phyloP scores from a whole-genome alignment of 768 basidiomycete species.

The Leccinum variicolor region DNA sequence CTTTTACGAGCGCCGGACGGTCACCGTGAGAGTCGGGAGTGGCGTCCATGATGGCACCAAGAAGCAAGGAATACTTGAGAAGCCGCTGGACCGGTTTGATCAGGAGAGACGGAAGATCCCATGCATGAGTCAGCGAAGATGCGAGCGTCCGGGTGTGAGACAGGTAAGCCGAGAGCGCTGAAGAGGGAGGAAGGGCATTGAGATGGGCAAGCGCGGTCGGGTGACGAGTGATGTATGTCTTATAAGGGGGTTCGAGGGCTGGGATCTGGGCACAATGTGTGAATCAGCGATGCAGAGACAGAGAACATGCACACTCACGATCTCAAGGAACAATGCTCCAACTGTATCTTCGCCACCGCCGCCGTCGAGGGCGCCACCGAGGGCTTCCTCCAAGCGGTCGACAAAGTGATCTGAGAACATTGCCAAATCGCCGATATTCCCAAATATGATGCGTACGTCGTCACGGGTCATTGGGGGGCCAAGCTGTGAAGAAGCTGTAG shows the following conservation, averaged over 20 bases:
- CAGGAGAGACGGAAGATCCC: slow-evolving; percentile 90
- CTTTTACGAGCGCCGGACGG: slow-evolving; percentile 36
- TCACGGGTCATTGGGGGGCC: slow-evolving; percentile 65
- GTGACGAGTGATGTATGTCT: slow-evolving; percentile 78
- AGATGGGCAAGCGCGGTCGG: slow-evolving; percentile 71
- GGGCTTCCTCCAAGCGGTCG: slow-evolving; percentile 59
- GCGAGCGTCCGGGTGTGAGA: slow-evolving; percentile 63
- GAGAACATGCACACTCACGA: slow-evolving; percentile 43
- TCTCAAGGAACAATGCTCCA: slow-evolving; percentile 65
- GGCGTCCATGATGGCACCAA: slow-evolving; percentile 70
- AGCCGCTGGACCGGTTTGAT: slow-evolving; percentile 98
- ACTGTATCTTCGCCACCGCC: slow-evolving; percentile 69
- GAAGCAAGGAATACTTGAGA: slow-evolving; percentile 89
- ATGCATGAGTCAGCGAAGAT: slow-evolving; percentile 74
- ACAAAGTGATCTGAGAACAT: slow-evolving; percentile 65
- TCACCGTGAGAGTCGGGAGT: slow-evolving; percentile 70
- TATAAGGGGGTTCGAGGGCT: slow-evolving; percentile 68
- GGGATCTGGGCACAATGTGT: slow-evolving; percentile 47
- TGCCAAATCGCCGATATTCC: slow-evolving; percentile 74
- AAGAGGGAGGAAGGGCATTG: slow-evolving; percentile 38
- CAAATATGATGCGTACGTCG: slow-evolving; percentile 70
- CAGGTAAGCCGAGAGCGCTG: slow-evolving; percentile 60
- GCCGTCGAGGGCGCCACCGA: slow-evolving; percentile 60
- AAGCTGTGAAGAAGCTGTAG: slow-evolving; percentile 47
- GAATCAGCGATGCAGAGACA: not conserved